These are phyloP conservation scores for Erodium moschatum DNA, from an alignment of 441 rosid species.

Conservation along the genomic window DNA sequence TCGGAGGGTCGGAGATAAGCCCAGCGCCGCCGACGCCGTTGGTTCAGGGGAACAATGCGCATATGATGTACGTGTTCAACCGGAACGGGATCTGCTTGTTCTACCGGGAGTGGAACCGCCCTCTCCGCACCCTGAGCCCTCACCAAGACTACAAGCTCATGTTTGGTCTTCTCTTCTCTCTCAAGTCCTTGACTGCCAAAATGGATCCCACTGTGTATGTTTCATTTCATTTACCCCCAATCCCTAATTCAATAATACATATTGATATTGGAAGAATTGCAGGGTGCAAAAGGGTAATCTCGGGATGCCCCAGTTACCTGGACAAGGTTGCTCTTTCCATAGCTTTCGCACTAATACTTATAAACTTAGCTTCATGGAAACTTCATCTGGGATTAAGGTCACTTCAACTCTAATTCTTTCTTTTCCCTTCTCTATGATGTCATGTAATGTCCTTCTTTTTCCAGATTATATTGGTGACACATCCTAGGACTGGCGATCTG, in stretches of 20 bases:
- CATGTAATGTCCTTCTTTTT: background rate
- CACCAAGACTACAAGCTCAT: conserved; percentile 89
- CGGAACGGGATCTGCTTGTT: conserved; percentile 76
- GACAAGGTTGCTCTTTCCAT: conserved; percentile 88
- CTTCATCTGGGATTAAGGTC: conserved; percentile 87
- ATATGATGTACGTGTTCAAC: conserved; percentile 75
- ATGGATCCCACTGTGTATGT: too few relatives aligned
- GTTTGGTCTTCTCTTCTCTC: conserved; percentile 78
- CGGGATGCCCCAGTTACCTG: conserved; percentile 80
- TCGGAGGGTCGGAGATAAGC: conserved; percentile 80
- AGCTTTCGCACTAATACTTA: conserved; percentile 84
- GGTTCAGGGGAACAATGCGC: conserved; percentile 61
- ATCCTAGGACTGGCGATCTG: conserved; percentile 80
- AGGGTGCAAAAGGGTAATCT: conserved; percentile 75
- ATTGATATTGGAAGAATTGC: too few relatives aligned
- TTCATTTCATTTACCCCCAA: too few relatives aligned
- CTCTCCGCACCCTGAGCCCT: conserved; percentile 67
- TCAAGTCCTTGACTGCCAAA: conserved; percentile 77
- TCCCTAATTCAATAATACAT: too few relatives aligned
- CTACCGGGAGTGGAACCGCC: conserved; percentile 81
- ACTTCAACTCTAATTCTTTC: background rate
- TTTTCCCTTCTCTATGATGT: too few relatives aligned
- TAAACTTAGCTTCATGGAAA: conserved; percentile 93
- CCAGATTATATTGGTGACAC: conserved; percentile 78
- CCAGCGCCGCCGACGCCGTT: conserved; percentile 57